These are phyloP conservation scores for Aureobasidium melanogenum DNA, from an alignment of 2,329 filamentous ascomycete genomes.

Conservation along the genomic window DNA sequence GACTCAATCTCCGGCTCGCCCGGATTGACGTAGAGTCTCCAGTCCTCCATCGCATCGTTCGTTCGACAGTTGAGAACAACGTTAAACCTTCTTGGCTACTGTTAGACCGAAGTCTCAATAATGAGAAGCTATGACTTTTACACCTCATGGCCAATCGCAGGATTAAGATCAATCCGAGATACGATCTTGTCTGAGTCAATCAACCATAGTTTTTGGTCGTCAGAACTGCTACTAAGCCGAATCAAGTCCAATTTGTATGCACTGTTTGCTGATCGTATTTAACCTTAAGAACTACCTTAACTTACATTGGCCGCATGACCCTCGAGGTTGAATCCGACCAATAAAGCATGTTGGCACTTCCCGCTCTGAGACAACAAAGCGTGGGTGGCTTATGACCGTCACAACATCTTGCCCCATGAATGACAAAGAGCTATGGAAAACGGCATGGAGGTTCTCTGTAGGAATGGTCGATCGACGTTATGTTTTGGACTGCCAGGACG, in stretches of 20 bases:
- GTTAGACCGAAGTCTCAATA: neutral
- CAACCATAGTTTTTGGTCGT: neutral
- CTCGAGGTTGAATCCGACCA: neutral
- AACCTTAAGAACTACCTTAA: slow-evolving; percentile 11
- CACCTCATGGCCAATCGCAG: neutral
- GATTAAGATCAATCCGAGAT: neutral
- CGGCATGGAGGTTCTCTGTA: neutral
- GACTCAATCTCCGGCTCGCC: neutral
- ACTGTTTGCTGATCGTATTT: neutral
- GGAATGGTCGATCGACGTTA: neutral
- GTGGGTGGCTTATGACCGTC: neutral
- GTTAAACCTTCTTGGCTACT: neutral
- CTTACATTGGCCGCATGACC: neutral
- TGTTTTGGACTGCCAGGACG: neutral
- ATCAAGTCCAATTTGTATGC: neutral
- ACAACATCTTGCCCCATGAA: neutral
- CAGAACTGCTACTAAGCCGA: neutral
- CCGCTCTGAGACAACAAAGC: neutral
- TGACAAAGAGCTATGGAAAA: neutral
- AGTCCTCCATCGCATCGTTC: neutral
- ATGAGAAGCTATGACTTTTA: neutral
- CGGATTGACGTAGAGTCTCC: neutral
- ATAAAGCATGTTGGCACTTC: neutral
- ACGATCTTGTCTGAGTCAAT: slow-evolving; percentile 5
- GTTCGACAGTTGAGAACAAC: neutral